Evolutionary conservation across 768 basidiomycete genomes (phyloP), one percentile per base, ranked within the genome.

Genomic region (Panellus pusillus): DNA sequence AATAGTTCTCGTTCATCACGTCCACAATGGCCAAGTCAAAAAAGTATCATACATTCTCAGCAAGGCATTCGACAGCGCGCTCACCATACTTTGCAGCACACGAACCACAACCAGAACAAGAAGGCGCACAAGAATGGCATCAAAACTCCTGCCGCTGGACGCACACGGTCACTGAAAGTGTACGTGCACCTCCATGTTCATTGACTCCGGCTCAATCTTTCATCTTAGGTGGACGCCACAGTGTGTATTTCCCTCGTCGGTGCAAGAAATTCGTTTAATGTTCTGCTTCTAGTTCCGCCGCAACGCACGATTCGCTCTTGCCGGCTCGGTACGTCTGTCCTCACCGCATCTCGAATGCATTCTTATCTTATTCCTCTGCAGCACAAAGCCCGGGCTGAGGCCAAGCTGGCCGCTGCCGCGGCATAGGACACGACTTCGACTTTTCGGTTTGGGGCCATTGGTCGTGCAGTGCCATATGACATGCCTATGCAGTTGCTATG

Each of bases 91-190:
- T 29, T 56, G 53, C 58, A 93, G 89, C 88, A 93, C 72, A 92
- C 89, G 67, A 92, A 91, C 74, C 94, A 96, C 82, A 97, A 96
- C 81, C 93, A 97, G 79, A 92, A 65, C 80, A 86, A 84, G 32
- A 35, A 97, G 84, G 93, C 96, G 62, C 96, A 98, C 80, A 84
- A 90, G 62, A 98, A 98, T 80, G 96, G 95, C 68, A 96, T 98
- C 79, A 93, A 89, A 78, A 83, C 80, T 71, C 88, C 92, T 48
- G 74, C 79, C 71, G 79, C 82, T 54, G 78, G 82, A 69, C 81
- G 85, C 65, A 82, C 89, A 63, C 81, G 87, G 62, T 94, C 91
- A 35, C 65, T 90, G 79, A 93, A 84, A 78, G 94, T 82, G 96
- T 98, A 81, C 59, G 92, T 88, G 6, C 48, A 15, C 37, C 37